Evolutionary conservation across 1,139 yeast species (phyloP), one percentile per base, ranked within the genome.

Genomic region (Yamadazyma spencermartinsiae): DNA sequence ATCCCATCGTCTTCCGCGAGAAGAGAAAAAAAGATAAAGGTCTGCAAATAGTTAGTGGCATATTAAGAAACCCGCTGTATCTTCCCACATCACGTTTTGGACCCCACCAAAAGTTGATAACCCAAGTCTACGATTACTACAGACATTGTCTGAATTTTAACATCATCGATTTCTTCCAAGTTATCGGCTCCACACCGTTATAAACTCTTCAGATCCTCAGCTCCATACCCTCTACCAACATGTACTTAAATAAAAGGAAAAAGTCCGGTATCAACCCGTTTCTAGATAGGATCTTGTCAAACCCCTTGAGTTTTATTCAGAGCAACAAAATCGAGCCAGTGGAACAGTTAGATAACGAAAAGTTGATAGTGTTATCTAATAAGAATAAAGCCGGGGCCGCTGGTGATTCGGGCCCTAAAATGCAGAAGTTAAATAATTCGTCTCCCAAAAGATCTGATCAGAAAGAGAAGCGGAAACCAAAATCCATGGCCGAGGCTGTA

Each of bases 401-500:
- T 15, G 17, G 12, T 3, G 12, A 14, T 4, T 14, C 31, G 4
- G 12, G 21, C 27, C 4, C 32, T 30, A 27, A 35, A 13, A 16
- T 18, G 28, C 42, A 41, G 13, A 40, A 42, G 23, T 8, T 38
- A 13, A 39, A 31, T 23, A 14, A 30, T 17, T 19, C 33, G 12
- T 28, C 37, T 15, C 29, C 34, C 11, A 31, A 31, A 25, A 15
- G 16, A 17, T 25, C 28, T 12, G 20, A 7, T 7, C 14, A 25
- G 20, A 25, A 25, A 30, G 16, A 33, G 20, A 19, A 21, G 26
- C 42, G 49, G 33, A 67, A 70, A 46, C 79, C 80, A 4, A 68
- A 60, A 46, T 72, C 80, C 21, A 68, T 79, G 76, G 81, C 81
- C 3, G 82, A 77, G 52, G 83, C 83, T 2, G 77, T 79, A 26